phyloP scores from a whole-genome alignment of 192 early-diverging fungal genomes.

The Spizellomyces punctatus region DNA sequence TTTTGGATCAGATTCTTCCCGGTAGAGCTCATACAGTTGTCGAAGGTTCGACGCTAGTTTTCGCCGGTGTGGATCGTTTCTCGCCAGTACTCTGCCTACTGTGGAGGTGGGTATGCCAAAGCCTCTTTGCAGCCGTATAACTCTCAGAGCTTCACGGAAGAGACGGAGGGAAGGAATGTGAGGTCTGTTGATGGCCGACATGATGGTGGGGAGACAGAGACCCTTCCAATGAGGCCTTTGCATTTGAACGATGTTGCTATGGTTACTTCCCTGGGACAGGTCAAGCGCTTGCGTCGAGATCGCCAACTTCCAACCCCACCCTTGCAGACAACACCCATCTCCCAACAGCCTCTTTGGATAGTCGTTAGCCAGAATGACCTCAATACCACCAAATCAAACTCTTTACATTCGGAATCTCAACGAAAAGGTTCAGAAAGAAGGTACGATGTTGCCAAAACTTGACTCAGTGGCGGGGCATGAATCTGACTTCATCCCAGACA shows the following conservation, averaged over 20 bases:
- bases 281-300: too few relatives aligned
- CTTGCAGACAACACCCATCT: too few relatives aligned
- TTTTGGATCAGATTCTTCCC: conserved; percentile 5
- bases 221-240: too few relatives aligned
- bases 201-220: too few relatives aligned
- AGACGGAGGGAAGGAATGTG: conserved; percentile 18
- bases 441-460: conserved; percentile 44
- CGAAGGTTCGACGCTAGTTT: conserved; percentile 22
- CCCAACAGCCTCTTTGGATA: too few relatives aligned
- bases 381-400: conserved; percentile 74
- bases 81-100: background rate
- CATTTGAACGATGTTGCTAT: too few relatives aligned
- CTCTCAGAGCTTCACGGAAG: conserved; percentile 16
- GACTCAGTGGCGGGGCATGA: conserved; percentile 32
- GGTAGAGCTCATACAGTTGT: conserved; percentile 19
- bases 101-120: background rate
- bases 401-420: conserved; percentile 81
- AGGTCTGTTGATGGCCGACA: background rate
- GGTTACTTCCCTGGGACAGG: too few relatives aligned
- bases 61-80: conserved; percentile 16
- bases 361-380: conserved; percentile 1
- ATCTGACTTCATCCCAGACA: conserved; percentile 47
- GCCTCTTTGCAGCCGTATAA: conserved; percentile 3
- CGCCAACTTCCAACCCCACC: too few relatives aligned
- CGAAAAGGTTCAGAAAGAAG: conserved; percentile 72